phyloP scores from a whole-genome alignment of 2,329 filamentous ascomycete species.

The Huntiella abstrusa region DNA sequence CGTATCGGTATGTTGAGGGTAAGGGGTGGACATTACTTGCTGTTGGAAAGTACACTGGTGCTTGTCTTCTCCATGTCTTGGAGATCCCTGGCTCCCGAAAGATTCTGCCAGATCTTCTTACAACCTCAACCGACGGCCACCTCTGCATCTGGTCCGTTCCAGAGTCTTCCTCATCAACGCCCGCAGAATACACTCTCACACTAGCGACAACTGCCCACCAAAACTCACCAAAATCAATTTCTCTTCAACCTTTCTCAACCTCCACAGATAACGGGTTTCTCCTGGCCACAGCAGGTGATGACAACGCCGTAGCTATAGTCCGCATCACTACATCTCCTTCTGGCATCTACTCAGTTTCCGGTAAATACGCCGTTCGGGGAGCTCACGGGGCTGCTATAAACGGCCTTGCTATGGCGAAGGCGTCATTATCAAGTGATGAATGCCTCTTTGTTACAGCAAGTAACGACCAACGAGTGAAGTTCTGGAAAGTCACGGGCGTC shows the following conservation, averaged over 20 bases:
- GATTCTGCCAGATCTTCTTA: conserved; percentile 27
- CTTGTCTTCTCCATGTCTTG: conserved; percentile 52
- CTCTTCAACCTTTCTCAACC: conserved; percentile 33
- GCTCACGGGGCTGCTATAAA: conserved; percentile 60
- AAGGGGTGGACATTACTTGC: conserved; percentile 31
- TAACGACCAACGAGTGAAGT: conserved; percentile 43
- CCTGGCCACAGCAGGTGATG: conserved; percentile 67
- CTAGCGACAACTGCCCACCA: conserved; percentile 45
- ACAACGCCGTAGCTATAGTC: conserved; percentile 50
- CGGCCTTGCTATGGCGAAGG: conserved; percentile 20
- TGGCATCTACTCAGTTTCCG: conserved; percentile 6
- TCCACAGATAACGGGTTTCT: conserved; percentile 42
- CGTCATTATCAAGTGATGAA: neutral
- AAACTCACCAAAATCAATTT: conserved; percentile 55
- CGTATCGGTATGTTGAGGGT: conserved; percentile 28
- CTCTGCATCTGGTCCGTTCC: conserved; percentile 37
- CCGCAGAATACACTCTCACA: conserved; percentile 15
- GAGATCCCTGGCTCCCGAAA: conserved; percentile 19
- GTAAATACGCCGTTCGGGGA: conserved; percentile 22
- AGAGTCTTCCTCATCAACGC: no score
- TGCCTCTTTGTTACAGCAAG: conserved; percentile 25
- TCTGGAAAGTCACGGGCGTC: conserved; percentile 25
- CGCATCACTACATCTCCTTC: conserved; percentile 2
- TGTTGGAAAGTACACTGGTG: conserved; percentile 44
- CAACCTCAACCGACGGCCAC: conserved; percentile 66